phyloP scores from a whole-genome alignment of 2,329 filamentous ascomycete species.

The Nemania serpens region DNA sequence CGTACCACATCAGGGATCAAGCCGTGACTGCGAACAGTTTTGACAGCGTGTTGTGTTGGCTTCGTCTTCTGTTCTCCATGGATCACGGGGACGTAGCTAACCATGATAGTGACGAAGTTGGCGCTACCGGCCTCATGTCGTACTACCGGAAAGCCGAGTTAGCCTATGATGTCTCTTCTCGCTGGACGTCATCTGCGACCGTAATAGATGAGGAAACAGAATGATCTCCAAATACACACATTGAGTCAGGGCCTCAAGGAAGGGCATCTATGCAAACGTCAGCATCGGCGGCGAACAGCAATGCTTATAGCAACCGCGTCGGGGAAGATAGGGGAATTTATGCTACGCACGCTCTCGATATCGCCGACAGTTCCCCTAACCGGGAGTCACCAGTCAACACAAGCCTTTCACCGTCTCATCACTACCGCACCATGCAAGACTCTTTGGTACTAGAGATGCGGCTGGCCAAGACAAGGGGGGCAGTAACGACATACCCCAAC shows the following conservation, averaged over 20 bases:
- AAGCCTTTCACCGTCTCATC: neutral
- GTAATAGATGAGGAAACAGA: too few species aligned
- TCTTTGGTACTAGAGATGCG: neutral
- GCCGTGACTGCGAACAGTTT: constrained; percentile 80
- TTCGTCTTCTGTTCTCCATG: constrained; percentile 89
- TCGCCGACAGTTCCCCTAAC: constrained; percentile 34
- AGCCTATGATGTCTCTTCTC: neutral
- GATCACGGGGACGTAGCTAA: constrained; percentile 79
- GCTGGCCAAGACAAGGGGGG: neutral
- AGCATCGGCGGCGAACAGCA: constrained; percentile 48
- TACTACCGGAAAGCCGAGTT: constrained; percentile 45
- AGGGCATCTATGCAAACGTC: constrained; percentile 86
- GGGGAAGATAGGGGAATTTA: neutral
- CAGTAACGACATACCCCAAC: constrained; percentile 21
- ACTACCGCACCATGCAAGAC: neutral
- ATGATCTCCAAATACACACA: constrained; percentile 30
- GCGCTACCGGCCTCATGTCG: constrained; percentile 71
- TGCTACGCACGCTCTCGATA: constrained; percentile 31
- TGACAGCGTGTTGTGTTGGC: constrained; percentile 90
- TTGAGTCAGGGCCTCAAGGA: constrained; percentile 84
- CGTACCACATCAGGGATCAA: constrained; percentile 70
- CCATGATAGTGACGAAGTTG: constrained; percentile 88
- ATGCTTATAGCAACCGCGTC: neutral
- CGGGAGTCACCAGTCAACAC: neutral
- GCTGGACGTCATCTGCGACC: too few species aligned